Evolutionary conservation across 1,284 basidiomycete species (phyloP).

Genomic region (Leucoagaricus sp.): DNA sequence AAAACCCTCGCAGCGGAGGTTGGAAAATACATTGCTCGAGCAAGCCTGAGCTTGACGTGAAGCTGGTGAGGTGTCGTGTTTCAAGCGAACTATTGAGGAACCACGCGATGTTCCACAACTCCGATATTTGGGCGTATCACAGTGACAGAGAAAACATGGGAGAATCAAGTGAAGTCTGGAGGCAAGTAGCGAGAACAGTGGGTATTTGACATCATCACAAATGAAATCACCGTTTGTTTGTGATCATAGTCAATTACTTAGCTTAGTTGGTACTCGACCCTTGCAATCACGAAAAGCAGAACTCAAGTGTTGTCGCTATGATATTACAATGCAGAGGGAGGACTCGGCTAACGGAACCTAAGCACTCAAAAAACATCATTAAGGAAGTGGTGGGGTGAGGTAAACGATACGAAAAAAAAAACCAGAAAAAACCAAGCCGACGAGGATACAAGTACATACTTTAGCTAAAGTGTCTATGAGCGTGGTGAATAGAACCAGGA

Average conservation of each 20-base stretch:
- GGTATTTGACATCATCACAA: conserved; percentile 4
- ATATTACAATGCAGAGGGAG: conserved; percentile 10
- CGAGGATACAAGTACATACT: conserved; percentile 8
- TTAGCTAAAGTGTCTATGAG: conserved; percentile 4
- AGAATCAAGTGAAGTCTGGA: not conserved
- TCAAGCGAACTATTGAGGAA: too few species aligned
- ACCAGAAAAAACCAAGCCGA: not conserved
- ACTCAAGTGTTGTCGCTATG: not conserved
- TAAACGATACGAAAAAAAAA: not conserved
- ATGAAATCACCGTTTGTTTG: not conserved
- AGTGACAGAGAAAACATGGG: not conserved
- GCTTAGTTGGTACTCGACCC: not conserved
- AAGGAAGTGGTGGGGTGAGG: conserved; percentile 1
- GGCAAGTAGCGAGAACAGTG: not conserved
- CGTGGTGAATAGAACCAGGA: conserved; percentile 33
- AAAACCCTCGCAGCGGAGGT: conserved; percentile 75
- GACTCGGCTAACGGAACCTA: not conserved
- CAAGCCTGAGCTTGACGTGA: too few species aligned
- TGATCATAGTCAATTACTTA: not conserved
- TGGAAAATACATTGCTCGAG: conserved; percentile 87
- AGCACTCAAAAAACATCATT: not conserved
- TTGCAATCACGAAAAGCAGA: not conserved
- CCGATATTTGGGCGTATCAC: not conserved
- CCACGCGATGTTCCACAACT: not conserved
- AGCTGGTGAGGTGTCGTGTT: too few species aligned